Evolutionary conservation across 2,329 filamentous ascomycete genomes (phyloP).

Genomic region (Ophiostoma himal-ulmi): DNA sequence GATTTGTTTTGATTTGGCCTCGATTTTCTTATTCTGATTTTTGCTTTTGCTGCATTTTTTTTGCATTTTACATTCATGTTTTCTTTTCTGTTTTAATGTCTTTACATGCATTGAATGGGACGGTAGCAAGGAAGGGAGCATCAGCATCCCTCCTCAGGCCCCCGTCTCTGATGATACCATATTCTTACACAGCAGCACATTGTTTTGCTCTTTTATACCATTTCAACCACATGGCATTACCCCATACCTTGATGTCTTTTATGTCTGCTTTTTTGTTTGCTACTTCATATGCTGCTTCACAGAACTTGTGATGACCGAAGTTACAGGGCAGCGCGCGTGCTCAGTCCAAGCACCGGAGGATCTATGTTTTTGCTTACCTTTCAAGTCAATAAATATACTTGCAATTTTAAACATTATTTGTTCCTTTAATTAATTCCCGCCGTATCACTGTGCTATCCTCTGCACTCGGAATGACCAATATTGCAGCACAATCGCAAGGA

Average conservation of each 20-base stretch:
- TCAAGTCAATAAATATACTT: too few species aligned
- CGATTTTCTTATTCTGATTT: not conserved
- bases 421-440: too few species aligned
- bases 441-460: too few species aligned
- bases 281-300: not conserved
- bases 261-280: not conserved
- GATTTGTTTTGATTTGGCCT: not conserved
- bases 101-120: not conserved
- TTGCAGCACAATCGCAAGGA: not conserved
- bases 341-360: not conserved
- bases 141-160: not conserved
- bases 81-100: not conserved
- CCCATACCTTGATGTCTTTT: not conserved
- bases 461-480: too few species aligned
- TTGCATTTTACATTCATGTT: not conserved
- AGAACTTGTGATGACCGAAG: too few species aligned
- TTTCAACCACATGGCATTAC: not conserved
- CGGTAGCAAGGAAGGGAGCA: slow-evolving; percentile 6
- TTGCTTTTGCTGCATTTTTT: not conserved
- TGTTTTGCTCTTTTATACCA: not conserved
- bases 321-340: not conserved
- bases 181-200: not conserved
- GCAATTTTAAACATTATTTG: too few species aligned
- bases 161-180: slow-evolving; percentile 12
- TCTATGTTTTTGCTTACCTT: not conserved